Conservation (phyloP, 2,329 filamentous ascomycete genomes). For the Pseudogymnoascus sp. region DNA sequence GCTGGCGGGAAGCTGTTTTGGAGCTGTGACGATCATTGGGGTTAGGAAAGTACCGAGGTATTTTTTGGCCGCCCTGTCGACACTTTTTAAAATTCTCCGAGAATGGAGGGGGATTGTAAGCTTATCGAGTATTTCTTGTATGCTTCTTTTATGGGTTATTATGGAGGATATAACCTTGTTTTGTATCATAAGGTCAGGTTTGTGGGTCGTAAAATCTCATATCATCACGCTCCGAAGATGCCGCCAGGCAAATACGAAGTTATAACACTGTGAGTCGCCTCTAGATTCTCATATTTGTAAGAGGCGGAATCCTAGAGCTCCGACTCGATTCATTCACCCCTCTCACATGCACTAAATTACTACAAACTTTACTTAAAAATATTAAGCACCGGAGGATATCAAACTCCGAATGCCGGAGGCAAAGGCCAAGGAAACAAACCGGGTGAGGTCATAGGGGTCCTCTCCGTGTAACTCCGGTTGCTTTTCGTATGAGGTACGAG, state of each 20-base stretch:
- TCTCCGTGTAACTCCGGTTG: background rate
- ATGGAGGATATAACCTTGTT: background rate
- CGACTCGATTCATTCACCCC: background rate
- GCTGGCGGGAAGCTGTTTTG: background rate
- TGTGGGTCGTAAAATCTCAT: background rate
- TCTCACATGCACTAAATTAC: background rate
- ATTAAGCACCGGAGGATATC: background rate
- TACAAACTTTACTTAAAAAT: background rate
- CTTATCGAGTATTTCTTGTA: background rate
- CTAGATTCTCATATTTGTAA: background rate
- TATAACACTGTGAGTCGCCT: background rate
- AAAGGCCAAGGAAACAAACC: slow-evolving; percentile 1
- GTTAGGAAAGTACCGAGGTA: background rate
- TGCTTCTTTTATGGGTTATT: background rate
- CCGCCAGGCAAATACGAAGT: background rate
- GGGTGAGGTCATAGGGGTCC: slow-evolving; percentile 8
- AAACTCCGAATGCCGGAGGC: background rate
- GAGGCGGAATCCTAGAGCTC: background rate
- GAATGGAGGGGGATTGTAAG: background rate
- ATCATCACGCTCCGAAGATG: background rate
- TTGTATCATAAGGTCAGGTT: background rate
- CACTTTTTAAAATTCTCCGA: slow-evolving; percentile 1
- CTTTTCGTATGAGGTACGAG: slow-evolving; percentile 1
- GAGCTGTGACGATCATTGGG: background rate
- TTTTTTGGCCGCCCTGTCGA: background rate